Conservation (phyloP, 2,329 filamentous ascomycete species). For the Fusarium sp. region DNA sequence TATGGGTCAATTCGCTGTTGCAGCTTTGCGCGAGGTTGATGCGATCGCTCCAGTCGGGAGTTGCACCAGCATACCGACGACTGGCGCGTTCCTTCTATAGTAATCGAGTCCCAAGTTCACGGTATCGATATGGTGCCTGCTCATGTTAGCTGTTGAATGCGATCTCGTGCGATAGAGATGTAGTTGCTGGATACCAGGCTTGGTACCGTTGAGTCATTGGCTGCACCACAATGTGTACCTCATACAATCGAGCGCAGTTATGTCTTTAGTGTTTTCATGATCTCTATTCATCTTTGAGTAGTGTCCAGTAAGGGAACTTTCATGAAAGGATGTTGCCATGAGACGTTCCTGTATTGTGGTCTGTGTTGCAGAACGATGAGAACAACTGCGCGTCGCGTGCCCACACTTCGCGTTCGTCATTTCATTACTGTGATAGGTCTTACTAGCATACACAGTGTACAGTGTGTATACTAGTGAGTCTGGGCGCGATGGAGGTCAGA, state of each 20-base stretch:
- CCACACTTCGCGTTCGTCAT: not conserved
- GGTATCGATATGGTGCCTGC: accelerated
- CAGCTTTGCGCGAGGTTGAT: not conserved
- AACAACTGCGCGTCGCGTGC: not conserved
- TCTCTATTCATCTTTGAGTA: not conserved
- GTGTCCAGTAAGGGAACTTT: not conserved
- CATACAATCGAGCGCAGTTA: accelerated
- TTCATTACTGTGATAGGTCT: not conserved
- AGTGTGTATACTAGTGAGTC: too few relatives aligned
- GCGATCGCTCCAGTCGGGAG: not conserved
- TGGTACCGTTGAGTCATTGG: not conserved
- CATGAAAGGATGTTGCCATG: not conserved
- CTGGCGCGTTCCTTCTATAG: not conserved
- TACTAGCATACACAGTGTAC: too few relatives aligned
- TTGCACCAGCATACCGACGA: not conserved
- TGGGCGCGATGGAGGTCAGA: not conserved
- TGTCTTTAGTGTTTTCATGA: not conserved
- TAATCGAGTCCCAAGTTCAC: too few relatives aligned
- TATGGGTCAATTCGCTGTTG: not conserved
- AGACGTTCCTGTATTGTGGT: not conserved
- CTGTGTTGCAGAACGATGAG: not conserved
- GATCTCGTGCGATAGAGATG: not conserved
- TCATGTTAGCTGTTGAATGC: not conserved
- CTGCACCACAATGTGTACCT: not conserved
- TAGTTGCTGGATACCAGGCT: not conserved